Evolutionary conservation across 257 asterid genomes (phyloP).

Genomic region (Solanum chilense): DNA sequence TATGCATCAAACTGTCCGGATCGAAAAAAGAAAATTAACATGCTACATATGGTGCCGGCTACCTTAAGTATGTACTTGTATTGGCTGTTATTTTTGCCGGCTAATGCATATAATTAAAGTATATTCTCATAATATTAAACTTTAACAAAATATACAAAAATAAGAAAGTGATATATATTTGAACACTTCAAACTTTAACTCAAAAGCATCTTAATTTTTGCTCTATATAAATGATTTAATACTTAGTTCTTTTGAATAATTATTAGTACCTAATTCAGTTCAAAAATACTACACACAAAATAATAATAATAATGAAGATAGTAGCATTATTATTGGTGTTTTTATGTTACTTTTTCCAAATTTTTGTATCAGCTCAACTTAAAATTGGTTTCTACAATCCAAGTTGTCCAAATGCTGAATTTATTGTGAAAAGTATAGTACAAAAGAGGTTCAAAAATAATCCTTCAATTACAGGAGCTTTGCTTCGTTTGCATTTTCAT

Average conservation of each 20-base stretch:
- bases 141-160: neutral
- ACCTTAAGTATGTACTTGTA: neutral
- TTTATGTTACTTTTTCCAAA: constrained; percentile 4
- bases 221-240: neutral
- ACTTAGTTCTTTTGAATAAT: neutral
- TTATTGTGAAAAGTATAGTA: constrained; percentile 36
- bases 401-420: constrained; percentile 48
- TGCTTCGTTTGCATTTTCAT: constrained; percentile 82
- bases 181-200: neutral
- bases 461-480: constrained; percentile 54
- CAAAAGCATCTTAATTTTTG: neutral
- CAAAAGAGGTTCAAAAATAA: constrained; percentile 29
- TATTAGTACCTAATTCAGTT: neutral
- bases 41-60: neutral
- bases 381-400: constrained; percentile 44
- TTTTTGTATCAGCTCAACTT: constrained; percentile 35
- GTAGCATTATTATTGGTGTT: neutral
- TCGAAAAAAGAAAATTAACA: neutral
- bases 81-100: neutral
- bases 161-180: neutral
- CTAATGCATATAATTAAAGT: neutral
- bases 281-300: too few species aligned
- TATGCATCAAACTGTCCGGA: neutral
- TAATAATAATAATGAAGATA: constrained; percentile 14
- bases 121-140: neutral